These are phyloP conservation scores for Raffaelea albimanens DNA, from an alignment of 2,329 filamentous ascomycete species.

Conservation along the genomic window DNA sequence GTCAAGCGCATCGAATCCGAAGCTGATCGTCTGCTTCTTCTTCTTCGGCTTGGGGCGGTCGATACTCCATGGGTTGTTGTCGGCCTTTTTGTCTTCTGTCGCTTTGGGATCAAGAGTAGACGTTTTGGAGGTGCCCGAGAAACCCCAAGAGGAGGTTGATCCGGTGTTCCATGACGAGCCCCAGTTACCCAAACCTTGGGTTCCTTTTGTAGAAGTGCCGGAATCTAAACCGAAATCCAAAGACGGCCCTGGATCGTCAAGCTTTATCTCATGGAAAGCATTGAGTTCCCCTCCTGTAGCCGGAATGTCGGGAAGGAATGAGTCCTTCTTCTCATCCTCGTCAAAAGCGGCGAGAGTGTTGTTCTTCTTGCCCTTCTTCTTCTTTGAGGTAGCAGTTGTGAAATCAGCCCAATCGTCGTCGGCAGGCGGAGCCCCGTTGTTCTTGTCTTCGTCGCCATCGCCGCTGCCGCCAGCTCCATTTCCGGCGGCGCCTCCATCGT, in stretches of 20 bases:
- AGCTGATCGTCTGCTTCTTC: constrained; percentile 36
- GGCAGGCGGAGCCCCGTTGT: constrained; percentile 17
- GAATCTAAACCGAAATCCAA: constrained; percentile 45
- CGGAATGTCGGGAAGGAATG: constrained; percentile 6
- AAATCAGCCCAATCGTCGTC: constrained; percentile 45
- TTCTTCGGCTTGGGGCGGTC: constrained; percentile 42
- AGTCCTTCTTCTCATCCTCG: constrained; percentile 10
- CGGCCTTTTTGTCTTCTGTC: constrained; percentile 30
- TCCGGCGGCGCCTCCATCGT: constrained; percentile 22
- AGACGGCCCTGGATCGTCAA: constrained; percentile 49
- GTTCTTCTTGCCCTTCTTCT: constrained; percentile 46
- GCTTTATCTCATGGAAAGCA: constrained; percentile 60
- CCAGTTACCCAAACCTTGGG: constrained; percentile 44
- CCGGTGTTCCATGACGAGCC: constrained; percentile 51
- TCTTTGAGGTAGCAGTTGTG: constrained; percentile 36
- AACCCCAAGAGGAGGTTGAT: constrained; percentile 19
- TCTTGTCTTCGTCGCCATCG: constrained; percentile 20
- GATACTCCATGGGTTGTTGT: constrained; percentile 40
- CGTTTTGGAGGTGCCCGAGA: constrained; percentile 9
- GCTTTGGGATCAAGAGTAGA: constrained; percentile 18
- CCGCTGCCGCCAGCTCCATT: constrained; percentile 19
- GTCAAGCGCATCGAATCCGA: constrained; percentile 41
- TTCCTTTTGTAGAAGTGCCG: constrained; percentile 26
- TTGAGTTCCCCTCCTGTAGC: constrained; percentile 32
- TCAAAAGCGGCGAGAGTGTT: constrained; percentile 15